These are phyloP conservation scores for Phyllosticta citrichinensis DNA, from an alignment of 2,329 filamentous ascomycete species.

Conservation along the genomic window DNA sequence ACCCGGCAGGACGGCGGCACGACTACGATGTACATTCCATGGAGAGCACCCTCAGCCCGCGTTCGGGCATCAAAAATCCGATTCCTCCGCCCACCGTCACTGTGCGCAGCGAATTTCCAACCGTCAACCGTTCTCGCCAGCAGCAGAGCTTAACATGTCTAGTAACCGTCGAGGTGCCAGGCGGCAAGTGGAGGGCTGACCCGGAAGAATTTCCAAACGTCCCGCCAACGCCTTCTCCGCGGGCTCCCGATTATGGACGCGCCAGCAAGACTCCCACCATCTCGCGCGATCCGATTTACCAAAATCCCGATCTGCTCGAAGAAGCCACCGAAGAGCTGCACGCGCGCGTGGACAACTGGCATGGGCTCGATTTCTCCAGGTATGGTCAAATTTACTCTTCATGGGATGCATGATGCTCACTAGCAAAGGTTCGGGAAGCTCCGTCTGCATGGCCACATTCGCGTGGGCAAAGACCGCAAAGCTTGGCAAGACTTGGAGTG, in stretches of 20 bases:
- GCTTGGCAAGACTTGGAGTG: constrained; percentile 98
- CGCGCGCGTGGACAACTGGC: constrained; percentile 93
- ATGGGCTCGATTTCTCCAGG: constrained; percentile 83
- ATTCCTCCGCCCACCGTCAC: constrained; percentile 89
- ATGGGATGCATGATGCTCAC: constrained; percentile 11
- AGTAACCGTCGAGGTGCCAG: constrained; percentile 85
- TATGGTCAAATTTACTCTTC: constrained; percentile 27
- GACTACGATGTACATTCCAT: constrained; percentile 96
- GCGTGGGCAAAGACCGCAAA: constrained; percentile 90
- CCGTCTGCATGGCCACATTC: constrained; percentile 76
- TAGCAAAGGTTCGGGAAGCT: constrained; percentile 72
- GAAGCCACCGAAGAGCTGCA: constrained; percentile 79
- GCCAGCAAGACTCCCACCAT: constrained; percentile 48
- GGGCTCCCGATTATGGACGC: constrained; percentile 26
- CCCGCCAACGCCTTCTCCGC: constrained; percentile 39
- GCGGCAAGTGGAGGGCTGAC: constrained; percentile 81
- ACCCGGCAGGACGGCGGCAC: constrained; percentile 61
- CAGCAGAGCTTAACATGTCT: constrained; percentile 93
- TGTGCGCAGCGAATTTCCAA: constrained; percentile 93
- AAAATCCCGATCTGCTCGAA: constrained; percentile 65
- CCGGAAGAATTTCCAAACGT: constrained; percentile 60
- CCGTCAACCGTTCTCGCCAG: constrained; percentile 79
- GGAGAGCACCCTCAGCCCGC: constrained; percentile 72
- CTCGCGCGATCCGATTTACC: constrained; percentile 50
- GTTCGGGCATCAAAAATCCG: constrained; percentile 63